Conservation (phyloP, 2,329 filamentous ascomycete genomes). For the Aspergillus unguis region DNA sequence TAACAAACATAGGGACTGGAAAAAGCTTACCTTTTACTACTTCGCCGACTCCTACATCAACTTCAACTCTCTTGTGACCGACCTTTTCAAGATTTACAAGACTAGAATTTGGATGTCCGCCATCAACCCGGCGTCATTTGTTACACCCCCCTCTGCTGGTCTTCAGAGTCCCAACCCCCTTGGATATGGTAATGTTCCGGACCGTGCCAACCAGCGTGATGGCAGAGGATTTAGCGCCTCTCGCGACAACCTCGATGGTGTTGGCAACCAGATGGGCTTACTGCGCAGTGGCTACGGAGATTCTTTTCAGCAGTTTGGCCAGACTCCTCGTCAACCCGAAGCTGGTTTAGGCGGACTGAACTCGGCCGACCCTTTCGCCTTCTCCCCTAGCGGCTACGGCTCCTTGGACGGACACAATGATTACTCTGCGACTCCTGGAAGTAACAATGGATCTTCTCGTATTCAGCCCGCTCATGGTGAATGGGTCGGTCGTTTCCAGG, state of each 20-base stretch:
- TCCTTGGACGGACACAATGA: slow-evolving; percentile 38
- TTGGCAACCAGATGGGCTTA: slow-evolving; percentile 28
- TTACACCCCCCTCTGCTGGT: slow-evolving; percentile 66
- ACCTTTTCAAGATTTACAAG: slow-evolving; percentile 99
- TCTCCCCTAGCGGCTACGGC: slow-evolving; percentile 35
- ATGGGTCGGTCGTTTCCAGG: slow-evolving; percentile 65
- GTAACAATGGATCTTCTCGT: slow-evolving; percentile 32
- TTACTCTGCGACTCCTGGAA: slow-evolving; percentile 32
- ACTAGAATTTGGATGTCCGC: slow-evolving; percentile 99
- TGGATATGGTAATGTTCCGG: slow-evolving; percentile 48
- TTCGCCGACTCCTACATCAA: slow-evolving; percentile 98
- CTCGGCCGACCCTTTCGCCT: slow-evolving; percentile 35
- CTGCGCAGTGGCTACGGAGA: slow-evolving; percentile 37
- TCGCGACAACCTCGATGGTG: slow-evolving; percentile 29
- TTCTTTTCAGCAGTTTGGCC: slow-evolving; percentile 36
- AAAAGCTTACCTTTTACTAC: slow-evolving; percentile 98
- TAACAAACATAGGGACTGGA: slow-evolving; percentile 74
- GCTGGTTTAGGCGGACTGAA: slow-evolving; percentile 27
- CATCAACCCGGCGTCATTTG: slow-evolving; percentile 95
- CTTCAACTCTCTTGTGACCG: slow-evolving; percentile 95
- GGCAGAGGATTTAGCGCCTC: slow-evolving; percentile 27
- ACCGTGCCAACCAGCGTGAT: slow-evolving; percentile 43
- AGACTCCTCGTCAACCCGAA: slow-evolving; percentile 32
- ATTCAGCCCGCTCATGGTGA: slow-evolving; percentile 46
- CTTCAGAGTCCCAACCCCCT: slow-evolving; percentile 67